A percentile compares a stretch with the other conserved stretches of the same genome.
These are phyloP conservation scores for Rhizopus microsporus DNA, from an alignment of 371 early-diverging fungal genomes.

Conservation along the genomic window DNA sequence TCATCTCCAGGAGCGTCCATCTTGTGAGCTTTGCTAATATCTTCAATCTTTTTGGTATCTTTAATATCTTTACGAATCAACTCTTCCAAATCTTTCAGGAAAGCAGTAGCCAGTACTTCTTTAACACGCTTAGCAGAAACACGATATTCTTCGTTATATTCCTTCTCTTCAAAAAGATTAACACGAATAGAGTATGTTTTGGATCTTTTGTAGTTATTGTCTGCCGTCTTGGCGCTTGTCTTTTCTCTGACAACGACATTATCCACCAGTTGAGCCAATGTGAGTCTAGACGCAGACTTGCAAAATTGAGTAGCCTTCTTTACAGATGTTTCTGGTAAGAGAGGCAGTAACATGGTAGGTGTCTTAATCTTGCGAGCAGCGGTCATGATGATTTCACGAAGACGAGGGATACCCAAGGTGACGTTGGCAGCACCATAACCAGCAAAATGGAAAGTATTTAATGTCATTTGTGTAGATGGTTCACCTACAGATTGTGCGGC, in stretches of 20 bases:
- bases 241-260: constrained; percentile 75
- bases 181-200: constrained; percentile 81
- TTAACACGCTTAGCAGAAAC: constrained; percentile 71
- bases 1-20: constrained; percentile 22
- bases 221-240: constrained; percentile 49
- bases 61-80: constrained; percentile 57
- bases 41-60: constrained; percentile 57
- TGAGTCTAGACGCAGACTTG: constrained; percentile 66
- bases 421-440: constrained; percentile 99
- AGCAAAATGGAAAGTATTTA: constrained; percentile 99
- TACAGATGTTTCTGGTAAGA: constrained; percentile 65
- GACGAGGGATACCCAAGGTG: constrained; percentile 99
- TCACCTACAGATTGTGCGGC: constrained; percentile 99
- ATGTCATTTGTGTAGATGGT: constrained; percentile 99
- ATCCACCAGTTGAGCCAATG: constrained; percentile 82
- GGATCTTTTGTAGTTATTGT: constrained; percentile 53
- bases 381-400: constrained; percentile 99
- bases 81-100: constrained; percentile 75
- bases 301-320: constrained; percentile 64
- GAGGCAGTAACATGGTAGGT: constrained; percentile 91
- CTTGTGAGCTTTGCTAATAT: constrained; percentile 45
- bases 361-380: constrained; percentile 95
- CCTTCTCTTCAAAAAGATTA: constrained; percentile 79
- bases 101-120: constrained; percentile 69
- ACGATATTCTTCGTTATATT: constrained; percentile 80